A percentile compares a stretch with the other conserved stretches of the same genome.
Conservation (phyloP, 2,329 filamentous ascomycete species). For the Alternaria triticimaculans region DNA sequence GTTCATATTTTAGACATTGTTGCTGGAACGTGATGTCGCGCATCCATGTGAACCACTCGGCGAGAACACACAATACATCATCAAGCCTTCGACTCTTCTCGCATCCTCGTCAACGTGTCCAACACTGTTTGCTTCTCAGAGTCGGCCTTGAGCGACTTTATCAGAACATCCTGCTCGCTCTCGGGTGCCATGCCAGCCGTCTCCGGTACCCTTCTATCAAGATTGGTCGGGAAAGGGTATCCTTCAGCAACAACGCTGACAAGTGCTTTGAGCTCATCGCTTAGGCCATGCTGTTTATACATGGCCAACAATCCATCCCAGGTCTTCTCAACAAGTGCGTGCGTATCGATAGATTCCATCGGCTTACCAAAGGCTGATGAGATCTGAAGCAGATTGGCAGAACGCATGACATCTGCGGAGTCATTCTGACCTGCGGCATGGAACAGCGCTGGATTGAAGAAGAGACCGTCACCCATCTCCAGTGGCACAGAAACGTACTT, state of each 20-base stretch:
- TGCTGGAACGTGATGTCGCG: not conserved
- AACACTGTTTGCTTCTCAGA: constrained; percentile 53
- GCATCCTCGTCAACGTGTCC: constrained; percentile 50
- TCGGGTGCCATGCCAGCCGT: constrained; percentile 66
- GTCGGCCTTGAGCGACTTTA: constrained; percentile 52
- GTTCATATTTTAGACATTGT: not conserved
- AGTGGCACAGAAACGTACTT: constrained; percentile 62
- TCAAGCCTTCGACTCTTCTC: constrained; percentile 35
- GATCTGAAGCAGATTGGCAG: constrained; percentile 68
- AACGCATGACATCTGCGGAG: constrained; percentile 56
- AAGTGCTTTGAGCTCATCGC: constrained; percentile 54
- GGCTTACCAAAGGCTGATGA: constrained; percentile 68
- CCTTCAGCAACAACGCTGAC: constrained; percentile 62
- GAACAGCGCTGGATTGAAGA: constrained; percentile 69
- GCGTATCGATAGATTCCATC: constrained; percentile 66
- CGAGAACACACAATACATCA: not conserved
- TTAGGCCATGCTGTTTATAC: constrained; percentile 48
- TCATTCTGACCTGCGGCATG: constrained; percentile 68
- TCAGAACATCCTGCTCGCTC: constrained; percentile 63
- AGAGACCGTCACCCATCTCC: constrained; percentile 64
- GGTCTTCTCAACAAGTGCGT: constrained; percentile 55
- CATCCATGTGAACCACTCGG: not conserved
- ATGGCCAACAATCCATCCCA: constrained; percentile 52
- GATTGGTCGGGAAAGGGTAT: constrained; percentile 68
- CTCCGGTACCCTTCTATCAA: constrained; percentile 63